Evolutionary conservation across 2,329 filamentous ascomycete species (phyloP).

Genomic region (Monosporascus cannonballus): DNA sequence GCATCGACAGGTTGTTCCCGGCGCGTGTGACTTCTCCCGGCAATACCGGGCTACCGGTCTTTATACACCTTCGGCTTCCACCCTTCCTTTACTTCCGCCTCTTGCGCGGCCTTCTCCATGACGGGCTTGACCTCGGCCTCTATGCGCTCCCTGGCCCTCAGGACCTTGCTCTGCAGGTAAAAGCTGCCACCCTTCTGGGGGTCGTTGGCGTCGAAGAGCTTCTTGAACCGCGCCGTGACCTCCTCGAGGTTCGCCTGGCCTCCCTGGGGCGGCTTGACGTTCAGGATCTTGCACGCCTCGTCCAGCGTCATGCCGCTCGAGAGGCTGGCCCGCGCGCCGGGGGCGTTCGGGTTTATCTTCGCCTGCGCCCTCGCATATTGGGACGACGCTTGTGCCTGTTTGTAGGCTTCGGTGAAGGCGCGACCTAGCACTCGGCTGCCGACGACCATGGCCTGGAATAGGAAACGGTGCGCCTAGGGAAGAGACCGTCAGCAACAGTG

Average conservation of each 20-base stretch:
- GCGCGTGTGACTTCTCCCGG: background rate
- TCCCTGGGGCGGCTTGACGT: constrained; percentile 80
- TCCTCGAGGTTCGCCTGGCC: constrained; percentile 73
- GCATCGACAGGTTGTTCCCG: constrained; percentile 1
- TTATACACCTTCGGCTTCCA: constrained; percentile 97
- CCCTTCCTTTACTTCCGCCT: constrained; percentile 75
- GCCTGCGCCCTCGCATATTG: constrained; percentile 71
- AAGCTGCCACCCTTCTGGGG: constrained; percentile 95
- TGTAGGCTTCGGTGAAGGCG: constrained; percentile 90
- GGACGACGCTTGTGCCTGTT: constrained; percentile 83
- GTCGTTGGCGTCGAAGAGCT: constrained; percentile 89
- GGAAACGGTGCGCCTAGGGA: constrained; percentile 82
- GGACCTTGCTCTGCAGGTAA: constrained; percentile 95
- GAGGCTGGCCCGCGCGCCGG: constrained; percentile 32
- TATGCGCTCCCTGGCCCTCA: constrained; percentile 85
- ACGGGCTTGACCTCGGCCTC: constrained; percentile 76
- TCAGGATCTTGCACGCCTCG: constrained; percentile 95
- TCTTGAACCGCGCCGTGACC: constrained; percentile 85
- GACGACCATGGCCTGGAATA: constrained; percentile 87
- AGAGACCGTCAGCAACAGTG: constrained; percentile 3
- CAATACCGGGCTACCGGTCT: constrained; percentile 52
- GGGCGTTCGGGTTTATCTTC: constrained; percentile 45
- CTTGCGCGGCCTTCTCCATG: constrained; percentile 63
- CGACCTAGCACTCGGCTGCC: constrained; percentile 88
- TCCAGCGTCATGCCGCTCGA: constrained; percentile 81